Evolutionary conservation across 352 stramenopile genomes (phyloP).

Genomic region (Elongisporangium prolatum): DNA sequence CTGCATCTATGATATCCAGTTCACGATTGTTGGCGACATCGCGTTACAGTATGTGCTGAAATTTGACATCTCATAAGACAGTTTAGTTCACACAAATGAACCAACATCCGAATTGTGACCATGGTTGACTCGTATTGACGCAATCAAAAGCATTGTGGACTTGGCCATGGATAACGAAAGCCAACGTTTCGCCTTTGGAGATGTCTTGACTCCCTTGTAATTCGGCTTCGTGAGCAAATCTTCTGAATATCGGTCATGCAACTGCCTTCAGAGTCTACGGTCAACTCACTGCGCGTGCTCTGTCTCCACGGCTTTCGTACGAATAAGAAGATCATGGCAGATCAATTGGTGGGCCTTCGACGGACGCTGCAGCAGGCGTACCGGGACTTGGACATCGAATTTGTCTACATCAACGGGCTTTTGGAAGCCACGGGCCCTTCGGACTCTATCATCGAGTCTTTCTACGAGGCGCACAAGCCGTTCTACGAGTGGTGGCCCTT

Average conservation of each 20-base stretch:
- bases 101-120: too few species aligned
- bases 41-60: too few species aligned
- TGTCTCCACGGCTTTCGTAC: conserved; percentile 50
- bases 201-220: neutral
- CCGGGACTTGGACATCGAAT: conserved; percentile 27
- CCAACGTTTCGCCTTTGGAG: neutral
- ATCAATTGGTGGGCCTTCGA: conserved; percentile 35
- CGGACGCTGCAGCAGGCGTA: conserved; percentile 20
- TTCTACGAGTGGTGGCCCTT: conserved; percentile 45
- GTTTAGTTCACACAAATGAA: too few species aligned
- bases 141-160: neutral
- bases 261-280: neutral
- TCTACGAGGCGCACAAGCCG: conserved; percentile 23
- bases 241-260: too few species aligned
- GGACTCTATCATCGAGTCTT: conserved; percentile 19
- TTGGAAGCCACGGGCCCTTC: conserved; percentile 17
- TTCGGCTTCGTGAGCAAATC: neutral
- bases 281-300: conserved; percentile 35
- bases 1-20: too few species aligned
- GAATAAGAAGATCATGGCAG: conserved; percentile 43
- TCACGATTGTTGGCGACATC: too few species aligned
- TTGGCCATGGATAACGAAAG: neutral
- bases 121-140: too few species aligned
- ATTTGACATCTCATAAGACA: too few species aligned
- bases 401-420: conserved; percentile 38